phyloP scores from a whole-genome alignment of 75 land plant species.

The Sequoiadendron giganteum region DNA sequence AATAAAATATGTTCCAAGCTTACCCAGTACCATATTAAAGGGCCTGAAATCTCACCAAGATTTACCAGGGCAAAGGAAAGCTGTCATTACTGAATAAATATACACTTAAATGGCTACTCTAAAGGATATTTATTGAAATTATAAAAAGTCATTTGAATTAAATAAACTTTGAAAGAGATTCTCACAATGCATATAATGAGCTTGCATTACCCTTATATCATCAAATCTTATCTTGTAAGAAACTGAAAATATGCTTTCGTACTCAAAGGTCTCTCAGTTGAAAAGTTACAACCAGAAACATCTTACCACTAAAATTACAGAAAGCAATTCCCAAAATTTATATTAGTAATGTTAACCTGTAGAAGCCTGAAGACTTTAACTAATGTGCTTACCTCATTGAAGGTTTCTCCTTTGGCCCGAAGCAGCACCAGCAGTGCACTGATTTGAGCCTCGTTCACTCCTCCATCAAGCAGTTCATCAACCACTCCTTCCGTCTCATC shows the following conservation, averaged over 20 bases:
- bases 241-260: not conserved
- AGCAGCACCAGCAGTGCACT: conserved; percentile 91
- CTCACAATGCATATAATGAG: not conserved
- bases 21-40: not conserved
- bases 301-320: not conserved
- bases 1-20: not conserved
- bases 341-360: not conserved
- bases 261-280: not conserved
- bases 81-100: not conserved
- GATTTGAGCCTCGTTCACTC: conserved; percentile 65
- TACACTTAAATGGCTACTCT: too few relatives aligned
- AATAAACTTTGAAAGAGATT: not conserved
- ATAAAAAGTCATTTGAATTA: too few relatives aligned
- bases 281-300: not conserved
- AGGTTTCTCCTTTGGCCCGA: conserved; percentile 94
- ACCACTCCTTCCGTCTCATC: conserved; percentile 66
- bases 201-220: not conserved
- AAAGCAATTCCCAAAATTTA: not conserved
- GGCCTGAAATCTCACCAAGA: not conserved
- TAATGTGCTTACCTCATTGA: conserved; percentile 59
- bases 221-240: not conserved
- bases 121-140: too few relatives aligned
- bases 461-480: conserved; percentile 48
- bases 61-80: not conserved
- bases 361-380: not conserved